phyloP scores from a whole-genome alignment of 371 early-diverging fungal species.

The Mucor plumbeus region DNA sequence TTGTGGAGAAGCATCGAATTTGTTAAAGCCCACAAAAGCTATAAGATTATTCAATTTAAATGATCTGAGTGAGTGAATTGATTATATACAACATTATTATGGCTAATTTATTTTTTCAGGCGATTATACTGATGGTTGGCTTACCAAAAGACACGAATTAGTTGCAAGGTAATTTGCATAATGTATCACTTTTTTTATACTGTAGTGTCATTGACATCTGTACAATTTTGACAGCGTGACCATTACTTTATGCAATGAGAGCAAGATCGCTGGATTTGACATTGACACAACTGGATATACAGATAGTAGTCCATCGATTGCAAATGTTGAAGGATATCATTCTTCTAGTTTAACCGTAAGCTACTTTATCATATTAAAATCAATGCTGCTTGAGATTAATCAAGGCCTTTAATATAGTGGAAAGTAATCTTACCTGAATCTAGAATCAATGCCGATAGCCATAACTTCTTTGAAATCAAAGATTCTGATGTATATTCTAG shows the following conservation, averaged over 20 bases:
- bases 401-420: constrained; percentile 54
- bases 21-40: constrained; percentile 56
- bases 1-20: constrained; percentile 75
- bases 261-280: constrained; percentile 76
- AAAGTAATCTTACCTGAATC: constrained; percentile 66
- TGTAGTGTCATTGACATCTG: constrained; percentile 11
- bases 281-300: constrained; percentile 83
- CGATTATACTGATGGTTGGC: constrained; percentile 42
- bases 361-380: background rate
- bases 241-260: constrained; percentile 75
- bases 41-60: constrained; percentile 8
- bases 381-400: too few relatives aligned
- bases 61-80: background rate
- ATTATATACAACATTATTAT: constrained; percentile 5
- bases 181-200: too few relatives aligned
- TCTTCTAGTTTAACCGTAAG: background rate
- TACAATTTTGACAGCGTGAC: constrained; percentile 49
- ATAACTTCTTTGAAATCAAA: constrained; percentile 64
- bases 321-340: constrained; percentile 14
- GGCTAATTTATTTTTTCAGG: constrained; percentile 14
- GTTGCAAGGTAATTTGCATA: constrained; percentile 58
- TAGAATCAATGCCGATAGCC: constrained; percentile 57
- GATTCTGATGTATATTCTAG: constrained; percentile 51
- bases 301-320: constrained; percentile 66
- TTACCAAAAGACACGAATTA: constrained; percentile 37